A percentile compares a stretch with the other conserved stretches of the same genome.
These are phyloP conservation scores for Claviceps monticola DNA, from an alignment of 2,329 filamentous ascomycete species.

Conservation along the genomic window DNA sequence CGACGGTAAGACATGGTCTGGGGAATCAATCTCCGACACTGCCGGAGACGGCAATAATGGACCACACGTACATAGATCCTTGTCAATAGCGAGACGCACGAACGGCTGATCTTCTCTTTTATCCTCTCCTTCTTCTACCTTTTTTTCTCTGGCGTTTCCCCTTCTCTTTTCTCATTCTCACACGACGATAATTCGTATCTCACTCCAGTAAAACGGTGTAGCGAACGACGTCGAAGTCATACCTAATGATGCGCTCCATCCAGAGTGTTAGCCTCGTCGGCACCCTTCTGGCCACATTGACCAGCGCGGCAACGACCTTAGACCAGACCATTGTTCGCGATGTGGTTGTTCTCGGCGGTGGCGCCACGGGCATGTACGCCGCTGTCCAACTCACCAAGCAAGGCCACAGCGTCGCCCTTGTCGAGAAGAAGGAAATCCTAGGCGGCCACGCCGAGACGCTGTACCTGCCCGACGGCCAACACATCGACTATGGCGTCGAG, in stretches of 20 bases:
- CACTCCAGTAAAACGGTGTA: background rate
- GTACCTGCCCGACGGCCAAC: constrained; percentile 9
- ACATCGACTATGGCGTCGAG: constrained; percentile 13
- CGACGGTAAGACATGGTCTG: background rate
- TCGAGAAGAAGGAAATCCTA: constrained; percentile 23
- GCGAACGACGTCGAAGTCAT: too few species aligned
- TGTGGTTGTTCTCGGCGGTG: constrained; percentile 26
- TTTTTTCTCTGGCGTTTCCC: background rate
- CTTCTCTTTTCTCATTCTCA: background rate
- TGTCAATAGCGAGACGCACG: background rate
- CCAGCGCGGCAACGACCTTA: background rate
- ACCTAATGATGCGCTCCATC: background rate
- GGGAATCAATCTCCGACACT: background rate
- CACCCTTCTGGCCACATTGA: background rate
- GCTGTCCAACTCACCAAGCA: constrained; percentile 24
- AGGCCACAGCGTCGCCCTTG: constrained; percentile 21
- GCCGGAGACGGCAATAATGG: background rate
- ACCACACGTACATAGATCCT: background rate
- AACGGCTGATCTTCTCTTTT: too few species aligned
- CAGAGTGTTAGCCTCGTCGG: background rate
- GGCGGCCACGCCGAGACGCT: constrained; percentile 29
- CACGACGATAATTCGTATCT: too few species aligned
- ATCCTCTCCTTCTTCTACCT: background rate
- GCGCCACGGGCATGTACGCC: constrained; percentile 24
- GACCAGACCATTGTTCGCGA: constrained; percentile 7